A percentile compares a stretch with the other conserved stretches of the same genome.
Conservation (phyloP, 768 basidiomycete genomes). For the Mycena polygramma region DNA sequence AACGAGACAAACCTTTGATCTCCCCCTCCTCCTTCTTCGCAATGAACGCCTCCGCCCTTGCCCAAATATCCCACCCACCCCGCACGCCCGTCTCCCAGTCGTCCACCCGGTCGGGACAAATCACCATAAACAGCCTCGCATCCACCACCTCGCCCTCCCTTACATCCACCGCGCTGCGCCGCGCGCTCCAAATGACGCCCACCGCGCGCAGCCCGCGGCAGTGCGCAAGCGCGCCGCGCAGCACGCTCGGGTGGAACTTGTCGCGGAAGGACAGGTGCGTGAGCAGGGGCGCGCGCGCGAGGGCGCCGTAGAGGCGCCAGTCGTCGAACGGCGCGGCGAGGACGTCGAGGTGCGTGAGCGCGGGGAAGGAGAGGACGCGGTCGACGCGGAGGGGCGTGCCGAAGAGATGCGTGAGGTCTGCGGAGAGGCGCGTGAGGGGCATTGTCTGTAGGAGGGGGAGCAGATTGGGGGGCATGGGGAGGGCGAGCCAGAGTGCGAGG, state of each 20-base stretch:
- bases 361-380: slow-evolving; percentile 17
- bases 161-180: slow-evolving; percentile 18
- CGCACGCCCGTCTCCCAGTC: slow-evolving; percentile 20
- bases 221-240: slow-evolving; percentile 24
- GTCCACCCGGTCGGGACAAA: slow-evolving; percentile 5
- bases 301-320: slow-evolving; percentile 23
- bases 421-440: slow-evolving; percentile 29
- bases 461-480: slow-evolving; percentile 12
- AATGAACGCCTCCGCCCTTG: slow-evolving; percentile 28
- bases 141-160: slow-evolving; percentile 25
- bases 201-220: slow-evolving; percentile 19
- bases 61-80: slow-evolving; percentile 26
- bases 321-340: slow-evolving; percentile 28
- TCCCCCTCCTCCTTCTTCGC: slow-evolving; percentile 19
- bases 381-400: slow-evolving; percentile 25
- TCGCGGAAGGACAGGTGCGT: slow-evolving; percentile 34
- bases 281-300: slow-evolving; percentile 21
- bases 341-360: slow-evolving; percentile 33
- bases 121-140: slow-evolving; percentile 21
- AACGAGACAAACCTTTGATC: slow-evolving; percentile 5
- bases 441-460: slow-evolving; percentile 23
- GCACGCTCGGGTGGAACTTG: slow-evolving; percentile 20
- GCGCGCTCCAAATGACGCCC: slow-evolving; percentile 26
- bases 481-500: slow-evolving; percentile 27
- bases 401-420: slow-evolving; percentile 29